Evolutionary conservation across 176 grass and related monocot species (phyloP), one percentile per base, ranked within the genome.

Genomic region (Musa beccarii): DNA sequence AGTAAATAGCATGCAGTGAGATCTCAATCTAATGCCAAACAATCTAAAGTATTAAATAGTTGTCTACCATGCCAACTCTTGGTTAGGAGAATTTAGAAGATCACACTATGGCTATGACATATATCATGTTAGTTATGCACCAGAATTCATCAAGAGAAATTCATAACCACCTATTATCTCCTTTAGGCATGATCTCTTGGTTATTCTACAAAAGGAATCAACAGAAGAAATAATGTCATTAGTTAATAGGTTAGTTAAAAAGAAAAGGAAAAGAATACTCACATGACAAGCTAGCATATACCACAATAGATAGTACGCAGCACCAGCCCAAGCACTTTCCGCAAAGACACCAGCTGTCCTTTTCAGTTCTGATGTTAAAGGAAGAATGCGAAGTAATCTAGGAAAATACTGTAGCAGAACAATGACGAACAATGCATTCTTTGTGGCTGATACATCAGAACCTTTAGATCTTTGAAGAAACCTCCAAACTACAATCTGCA

Each of bases 241-340:
- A 25, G 12, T 24, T 22, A 68, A 51, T 69, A 5, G 51, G 10
- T 8, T 50, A 11, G 25, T 17, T n/a, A 69, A 79, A 68, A 20
- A 79, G 1, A 76, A 61, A 73, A 51, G 59, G 63, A 64, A 83
- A 53, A 13, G 75, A 19, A 14, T 69, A 85, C 90, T 87, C 87
- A 98, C 94, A 84, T 98, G 94, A 24, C 90, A 84, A 72, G 90
- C 90, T 49, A 98, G 76, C 94, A 98, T 98, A 87, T 89, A 98
- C 88, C 94, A 93, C 49, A 98, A 66, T 54, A 98, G 88, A 85
- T 93, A 98, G 64, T 98, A 98, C 20, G 88, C 90, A 83, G 90
- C 94, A 87, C 94, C 94, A 74, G 90, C 90, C 94, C 90, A 98
- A 54, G 86, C 88, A 70, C 88, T 89, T 82, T 98, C 94, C 65